Conservation (phyloP, 768 basidiomycete genomes). For the Boletus barrowsii region DNA sequence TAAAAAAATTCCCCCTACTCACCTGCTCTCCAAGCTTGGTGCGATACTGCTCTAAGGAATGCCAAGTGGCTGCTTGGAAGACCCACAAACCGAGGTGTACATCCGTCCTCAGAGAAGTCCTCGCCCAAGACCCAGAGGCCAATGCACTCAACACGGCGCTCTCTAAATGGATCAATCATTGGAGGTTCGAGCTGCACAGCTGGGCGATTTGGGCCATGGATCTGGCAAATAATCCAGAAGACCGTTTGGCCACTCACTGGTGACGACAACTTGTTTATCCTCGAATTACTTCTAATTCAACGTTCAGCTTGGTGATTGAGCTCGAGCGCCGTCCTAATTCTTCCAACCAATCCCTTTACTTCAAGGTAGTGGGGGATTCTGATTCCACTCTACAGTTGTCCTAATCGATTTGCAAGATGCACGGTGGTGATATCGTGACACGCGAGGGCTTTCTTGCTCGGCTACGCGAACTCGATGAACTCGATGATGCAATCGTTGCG, state of each 20-base stretch:
- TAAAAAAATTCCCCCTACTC: not conserved
- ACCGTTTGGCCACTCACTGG: constrained; percentile 27
- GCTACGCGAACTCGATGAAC: constrained; percentile 9
- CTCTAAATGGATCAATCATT: constrained; percentile 27
- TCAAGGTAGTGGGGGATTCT: constrained; percentile 15
- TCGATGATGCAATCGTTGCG: constrained; percentile 19
- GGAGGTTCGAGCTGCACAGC: constrained; percentile 18
- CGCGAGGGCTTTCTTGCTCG: constrained; percentile 15
- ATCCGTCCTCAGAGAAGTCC: constrained; percentile 6
- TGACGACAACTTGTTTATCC: not conserved
- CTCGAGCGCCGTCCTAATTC: constrained; percentile 19
- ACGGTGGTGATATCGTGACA: constrained; percentile 22
- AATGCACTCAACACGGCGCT: constrained; percentile 19
- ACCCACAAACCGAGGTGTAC: constrained; percentile 25
- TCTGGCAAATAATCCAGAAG: constrained; percentile 23
- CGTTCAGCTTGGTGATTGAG: constrained; percentile 20
- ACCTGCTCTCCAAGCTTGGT: constrained; percentile 17
- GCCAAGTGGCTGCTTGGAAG: constrained; percentile 29
- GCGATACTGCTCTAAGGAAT: constrained; percentile 30
- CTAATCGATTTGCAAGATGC: constrained; percentile 19
- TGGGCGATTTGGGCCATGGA: constrained; percentile 24
- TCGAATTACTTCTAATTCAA: not conserved
- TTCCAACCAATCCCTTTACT: constrained; percentile 12
- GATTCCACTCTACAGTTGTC: not conserved
- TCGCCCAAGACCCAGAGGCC: constrained; percentile 13